phyloP scores from a whole-genome alignment of 2,329 filamentous ascomycete species.

The Helotiales sp. region DNA sequence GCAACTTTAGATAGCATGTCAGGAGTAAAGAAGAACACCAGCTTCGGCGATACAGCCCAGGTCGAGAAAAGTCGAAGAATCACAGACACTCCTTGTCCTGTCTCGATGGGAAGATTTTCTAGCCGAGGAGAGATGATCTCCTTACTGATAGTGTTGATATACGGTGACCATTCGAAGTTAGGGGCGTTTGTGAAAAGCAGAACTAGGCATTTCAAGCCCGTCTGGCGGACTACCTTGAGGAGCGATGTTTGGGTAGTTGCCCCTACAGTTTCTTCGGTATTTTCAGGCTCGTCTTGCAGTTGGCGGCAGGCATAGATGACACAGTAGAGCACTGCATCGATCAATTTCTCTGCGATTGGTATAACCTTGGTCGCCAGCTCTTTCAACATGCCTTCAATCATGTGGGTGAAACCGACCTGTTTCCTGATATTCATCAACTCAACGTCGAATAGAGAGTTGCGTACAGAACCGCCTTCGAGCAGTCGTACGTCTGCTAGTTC shows the following conservation, averaged over 20 bases:
- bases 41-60: conserved; percentile 73
- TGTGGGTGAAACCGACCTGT: conserved; percentile 89
- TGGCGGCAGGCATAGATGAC: conserved; percentile 71
- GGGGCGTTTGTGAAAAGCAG: conserved; percentile 77
- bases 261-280: conserved; percentile 44
- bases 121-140: conserved; percentile 80
- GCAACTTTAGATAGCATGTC: conserved; percentile 72
- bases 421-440: conserved; percentile 72
- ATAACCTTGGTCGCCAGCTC: conserved; percentile 78
- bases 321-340: conserved; percentile 83
- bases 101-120: conserved; percentile 80
- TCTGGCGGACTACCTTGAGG: conserved; percentile 68
- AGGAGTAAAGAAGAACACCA: conserved; percentile 71
- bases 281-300: conserved; percentile 48
- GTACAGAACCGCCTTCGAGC: conserved; percentile 47
- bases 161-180: conserved; percentile 72
- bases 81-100: conserved; percentile 85
- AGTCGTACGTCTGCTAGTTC: conserved; percentile 66
- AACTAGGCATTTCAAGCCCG: conserved; percentile 82
- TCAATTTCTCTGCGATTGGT: conserved; percentile 69
- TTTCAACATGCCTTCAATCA: conserved; percentile 85
- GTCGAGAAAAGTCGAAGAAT: conserved; percentile 80
- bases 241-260: conserved; percentile 56
- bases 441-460: conserved; percentile 55
- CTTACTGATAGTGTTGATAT: conserved; percentile 71